A percentile compares a stretch with the other conserved stretches of the same genome.
Evolutionary conservation across 306 rosid species (phyloP).

Genomic region (Cicer judaicum): DNA sequence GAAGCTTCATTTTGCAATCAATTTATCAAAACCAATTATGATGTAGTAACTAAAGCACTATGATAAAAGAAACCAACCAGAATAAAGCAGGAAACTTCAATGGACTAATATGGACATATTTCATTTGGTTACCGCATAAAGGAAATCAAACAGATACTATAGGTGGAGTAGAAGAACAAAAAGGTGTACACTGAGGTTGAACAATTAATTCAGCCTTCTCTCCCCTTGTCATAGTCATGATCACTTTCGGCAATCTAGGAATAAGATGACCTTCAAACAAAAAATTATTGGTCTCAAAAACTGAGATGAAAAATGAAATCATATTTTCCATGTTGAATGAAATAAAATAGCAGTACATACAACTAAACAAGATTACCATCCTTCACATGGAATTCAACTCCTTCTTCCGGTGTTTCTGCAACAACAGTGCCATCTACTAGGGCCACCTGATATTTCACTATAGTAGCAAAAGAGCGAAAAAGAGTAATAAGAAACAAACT

Average conservation of each 20-base stretch:
- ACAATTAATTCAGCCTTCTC: slow-evolving; percentile 74
- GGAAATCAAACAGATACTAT: slow-evolving; percentile 17
- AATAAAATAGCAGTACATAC: slow-evolving; percentile 24
- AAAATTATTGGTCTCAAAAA: slow-evolving; percentile 29
- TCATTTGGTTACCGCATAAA: slow-evolving; percentile 3
- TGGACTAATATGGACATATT: background rate
- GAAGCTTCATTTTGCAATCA: background rate
- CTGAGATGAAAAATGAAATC: slow-evolving; percentile 25
- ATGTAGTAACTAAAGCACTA: slow-evolving; percentile 19
- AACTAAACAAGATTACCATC: slow-evolving; percentile 55
- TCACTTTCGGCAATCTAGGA: slow-evolving; percentile 58
- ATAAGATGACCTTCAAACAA: slow-evolving; percentile 59
- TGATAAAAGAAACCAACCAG: slow-evolving; percentile 5
- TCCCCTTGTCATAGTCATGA: slow-evolving; percentile 67
- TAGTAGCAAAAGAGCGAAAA: slow-evolving; percentile 33
- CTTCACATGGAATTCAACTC: slow-evolving; percentile 66
- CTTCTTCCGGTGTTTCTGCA: slow-evolving; percentile 61
- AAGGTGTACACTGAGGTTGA: slow-evolving; percentile 68
- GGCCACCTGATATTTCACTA: slow-evolving; percentile 62
- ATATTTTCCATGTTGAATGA: background rate
- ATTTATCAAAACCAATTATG: slow-evolving; percentile 12
- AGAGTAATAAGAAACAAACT: slow-evolving; percentile 27
- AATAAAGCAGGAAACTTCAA: slow-evolving; percentile 25
- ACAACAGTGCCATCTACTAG: slow-evolving; percentile 64
- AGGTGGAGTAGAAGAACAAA: slow-evolving; percentile 39